These are phyloP conservation scores for Scutellaria barbata DNA, from an alignment of 257 asterid species.

Conservation along the genomic window DNA sequence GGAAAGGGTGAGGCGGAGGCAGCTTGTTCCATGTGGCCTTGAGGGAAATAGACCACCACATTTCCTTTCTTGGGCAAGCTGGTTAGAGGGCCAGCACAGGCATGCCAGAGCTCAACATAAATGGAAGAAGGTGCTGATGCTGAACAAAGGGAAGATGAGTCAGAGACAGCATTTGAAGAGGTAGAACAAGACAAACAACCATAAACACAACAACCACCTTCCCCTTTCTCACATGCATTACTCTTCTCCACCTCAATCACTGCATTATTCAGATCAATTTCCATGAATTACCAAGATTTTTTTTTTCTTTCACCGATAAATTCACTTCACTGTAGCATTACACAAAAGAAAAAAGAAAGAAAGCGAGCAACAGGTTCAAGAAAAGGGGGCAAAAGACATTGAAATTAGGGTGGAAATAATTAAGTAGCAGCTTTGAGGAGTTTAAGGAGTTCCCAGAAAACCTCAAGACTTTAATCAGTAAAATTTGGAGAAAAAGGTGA, in stretches of 20 bases:
- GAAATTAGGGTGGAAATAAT: slow-evolving; percentile 39
- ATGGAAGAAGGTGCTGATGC: slow-evolving; percentile 52
- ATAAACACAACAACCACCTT: slow-evolving; percentile 48
- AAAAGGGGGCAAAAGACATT: slow-evolving; percentile 25
- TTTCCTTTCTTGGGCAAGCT: slow-evolving; percentile 83
- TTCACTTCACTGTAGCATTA: slow-evolving; percentile 31
- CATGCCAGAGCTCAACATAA: slow-evolving; percentile 91
- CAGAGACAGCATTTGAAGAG: slow-evolving; percentile 66
- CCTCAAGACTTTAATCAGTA: slow-evolving; percentile 33
- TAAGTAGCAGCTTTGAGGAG: slow-evolving; percentile 29
- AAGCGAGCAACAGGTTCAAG: slow-evolving; percentile 25
- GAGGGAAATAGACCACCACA: slow-evolving; percentile 93
- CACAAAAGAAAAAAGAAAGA: slow-evolving; percentile 31
- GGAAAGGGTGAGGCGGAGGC: slow-evolving; percentile 67
- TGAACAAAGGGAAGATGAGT: slow-evolving; percentile 40
- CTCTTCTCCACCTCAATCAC: slow-evolving; percentile 66
- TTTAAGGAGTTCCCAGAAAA: slow-evolving; percentile 40
- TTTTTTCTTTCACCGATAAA: slow-evolving; percentile 28
- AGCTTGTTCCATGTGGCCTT: slow-evolving; percentile 92
- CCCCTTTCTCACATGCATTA: slow-evolving; percentile 59
- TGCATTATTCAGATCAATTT: slow-evolving; percentile 87
- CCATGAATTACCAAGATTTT: slow-evolving; percentile 61
- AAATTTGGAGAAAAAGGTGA: slow-evolving; percentile 52
- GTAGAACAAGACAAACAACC: slow-evolving; percentile 55
- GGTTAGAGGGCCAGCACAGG: slow-evolving; percentile 97